Base-by-base conservation (phyloP, 78 protist species). In the Creolimax fragrantissima region DNA sequence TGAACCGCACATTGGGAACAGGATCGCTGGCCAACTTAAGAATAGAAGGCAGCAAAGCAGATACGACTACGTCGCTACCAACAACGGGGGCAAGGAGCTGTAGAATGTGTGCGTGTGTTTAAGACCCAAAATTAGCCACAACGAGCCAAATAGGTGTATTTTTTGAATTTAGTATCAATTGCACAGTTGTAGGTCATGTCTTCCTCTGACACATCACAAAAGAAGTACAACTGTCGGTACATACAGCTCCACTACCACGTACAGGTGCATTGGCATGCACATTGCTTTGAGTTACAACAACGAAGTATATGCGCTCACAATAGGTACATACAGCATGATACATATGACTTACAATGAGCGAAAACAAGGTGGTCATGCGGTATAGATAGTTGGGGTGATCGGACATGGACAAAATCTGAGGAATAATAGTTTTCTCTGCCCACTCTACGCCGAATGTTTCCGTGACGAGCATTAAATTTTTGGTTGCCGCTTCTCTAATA, bases 1-100 rank as follows among this genome's bases (percentile, higher is more conserved):
- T 98, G 93, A 98, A 98, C 89, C 98, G 93, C 3, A 98, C 93
- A 90, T 98, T 98, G 85, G 99, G 96, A 4, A 98, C 98, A 24
- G 93, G 37, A 81, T 97, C 99, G 7, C 35, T 2, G 3, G 92
- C 95, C 94, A 97, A 36, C 37, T 47, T 32, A 39, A 92, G 4
- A 17, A 91, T 93, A 5, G 95, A 91, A 3, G 97, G 98, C 42
- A 97, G 90, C 93, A 97, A 58, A 3, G 81, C 32, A 5, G 45
- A 3, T 3, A 44, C 2, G 37, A 97, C 66, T 2, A 91, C 45
- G 41, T 93, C 97, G 5, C 90, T 41, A 24, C 93, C 96, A 7
- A 97, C 93, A n/a, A 95, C 95, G 3, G 95, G 43, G 24, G 96
- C 90, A 24, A 97, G 91, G 11, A 3, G 32, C 88, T 84, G 90